Evolutionary conservation across 345 rosid genomes (phyloP), one percentile per base, ranked within the genome.

Genomic region (Trapa incisa): DNA sequence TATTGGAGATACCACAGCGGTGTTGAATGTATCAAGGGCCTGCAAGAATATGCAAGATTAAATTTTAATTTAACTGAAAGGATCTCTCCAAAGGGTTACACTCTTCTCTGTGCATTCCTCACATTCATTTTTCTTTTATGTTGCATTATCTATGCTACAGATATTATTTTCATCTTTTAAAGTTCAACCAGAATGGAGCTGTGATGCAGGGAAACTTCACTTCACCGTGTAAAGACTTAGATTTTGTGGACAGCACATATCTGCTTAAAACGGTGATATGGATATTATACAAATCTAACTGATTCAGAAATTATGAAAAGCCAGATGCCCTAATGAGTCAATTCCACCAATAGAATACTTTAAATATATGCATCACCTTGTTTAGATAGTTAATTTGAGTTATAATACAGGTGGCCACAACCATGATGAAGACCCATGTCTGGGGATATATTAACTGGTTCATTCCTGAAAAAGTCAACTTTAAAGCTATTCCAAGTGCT

Each of bases 1-100:
- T 77, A 91, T 89, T 8, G 97, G 97, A 68, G 96, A 91, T 65
- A 91, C 94, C 45, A 91, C 88, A 66, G 91, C 97, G 12, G 96
- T 85, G 80, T 87, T 89, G 78, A 91, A 91, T 71, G 94, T 91
- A 75, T 89, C 97, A 71, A 91, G 96, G 61, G 96, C 97, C 96
- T 89, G 94, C 37, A 79, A 79, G 69, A 47, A 56, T 56, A 38
- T 3, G 7, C 42, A 53, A 39, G 10, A 37, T 67, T 63, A 29
- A 42, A 57, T 54, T 68, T 47, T 36, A 64, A 47, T 39, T 42
- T 53, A 5, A 64, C 36, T 13, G 42, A 66, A 66, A 52, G 60
- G 11, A 37, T 3, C 41, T 41, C 45, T 17, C 35, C 9, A 1
- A 10, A 36, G 45, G 6, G 36, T 37, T 58, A 32, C 37, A 32